These are phyloP conservation scores for Ophiostoma ulmi DNA, from an alignment of 2,329 filamentous ascomycete species.

Conservation along the genomic window DNA sequence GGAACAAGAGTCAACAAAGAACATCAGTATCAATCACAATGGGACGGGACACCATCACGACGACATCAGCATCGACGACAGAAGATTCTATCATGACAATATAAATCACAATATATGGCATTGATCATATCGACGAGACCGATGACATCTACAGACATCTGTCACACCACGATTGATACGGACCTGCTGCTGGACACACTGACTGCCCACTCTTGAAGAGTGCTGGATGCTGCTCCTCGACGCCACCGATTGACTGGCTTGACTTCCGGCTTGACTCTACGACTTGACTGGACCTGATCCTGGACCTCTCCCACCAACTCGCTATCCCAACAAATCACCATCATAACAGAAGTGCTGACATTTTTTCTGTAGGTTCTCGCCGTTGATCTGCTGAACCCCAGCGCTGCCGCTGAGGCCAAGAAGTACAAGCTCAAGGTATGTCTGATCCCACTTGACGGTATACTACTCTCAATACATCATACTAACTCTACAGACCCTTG, in stretches of 20 bases:
- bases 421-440: slow-evolving; percentile 99
- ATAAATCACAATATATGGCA: not conserved
- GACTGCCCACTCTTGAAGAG: not conserved
- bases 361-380: slow-evolving; percentile 77
- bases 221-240: not conserved
- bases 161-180: not conserved
- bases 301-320: not conserved
- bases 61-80: not conserved
- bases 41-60: not conserved
- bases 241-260: not conserved
- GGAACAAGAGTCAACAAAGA: not conserved
- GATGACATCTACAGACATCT: not conserved
- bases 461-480: not conserved
- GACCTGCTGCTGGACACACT: not conserved
- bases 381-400: slow-evolving; percentile 99
- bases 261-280: not conserved
- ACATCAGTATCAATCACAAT: not conserved
- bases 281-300: not conserved
- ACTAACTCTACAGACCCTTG: slow-evolving; percentile 63
- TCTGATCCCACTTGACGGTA: not conserved
- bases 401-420: slow-evolving; percentile 93
- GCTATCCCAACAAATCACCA: not conserved
- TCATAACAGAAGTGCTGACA: slow-evolving; percentile 1
- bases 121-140: not conserved
- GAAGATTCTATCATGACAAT: not conserved